Evolutionary conservation across 139 green algal species (phyloP).

Genomic region (Desmodesmus armatus): DNA sequence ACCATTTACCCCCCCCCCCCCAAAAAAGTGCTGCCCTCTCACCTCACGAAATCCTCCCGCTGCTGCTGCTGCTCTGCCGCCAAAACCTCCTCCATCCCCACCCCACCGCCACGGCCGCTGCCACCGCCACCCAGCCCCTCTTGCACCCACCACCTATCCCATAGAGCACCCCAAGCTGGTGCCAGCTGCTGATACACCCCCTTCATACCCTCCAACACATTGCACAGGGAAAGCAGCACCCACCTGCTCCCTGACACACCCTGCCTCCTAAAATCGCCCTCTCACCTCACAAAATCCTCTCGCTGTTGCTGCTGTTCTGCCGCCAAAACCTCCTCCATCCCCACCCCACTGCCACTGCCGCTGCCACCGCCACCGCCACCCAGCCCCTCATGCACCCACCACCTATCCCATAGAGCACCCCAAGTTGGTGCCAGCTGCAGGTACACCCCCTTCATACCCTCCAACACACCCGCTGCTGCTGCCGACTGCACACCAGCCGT

Average conservation of each 20-base stretch:
- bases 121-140: background rate
- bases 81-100: slow-evolving; percentile 48
- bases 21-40: too few relatives aligned
- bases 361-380: background rate
- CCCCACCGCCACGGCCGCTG: background rate
- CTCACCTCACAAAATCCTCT: slow-evolving; percentile 13
- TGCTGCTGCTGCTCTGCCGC: slow-evolving; percentile 47
- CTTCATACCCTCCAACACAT: background rate
- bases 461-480: too few relatives aligned
- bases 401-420: slow-evolving; percentile 65
- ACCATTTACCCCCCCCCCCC: too few relatives aligned
- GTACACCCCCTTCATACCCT: too few relatives aligned
- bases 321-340: slow-evolving; percentile 48
- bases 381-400: slow-evolving; percentile 47
- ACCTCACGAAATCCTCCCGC: slow-evolving; percentile 8
- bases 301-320: slow-evolving; percentile 46
- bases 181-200: slow-evolving; percentile 46
- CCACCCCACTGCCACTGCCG: background rate
- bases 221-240: too few relatives aligned
- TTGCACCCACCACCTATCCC: slow-evolving; percentile 62
- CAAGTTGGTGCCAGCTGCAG: slow-evolving; percentile 55
- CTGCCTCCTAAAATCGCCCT: too few relatives aligned
- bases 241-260: too few relatives aligned
- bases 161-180: slow-evolving; percentile 60
- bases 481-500: too few relatives aligned